These are phyloP conservation scores for Pythium aquatile DNA, from an alignment of 352 stramenopile genomes.

Conservation along the genomic window DNA sequence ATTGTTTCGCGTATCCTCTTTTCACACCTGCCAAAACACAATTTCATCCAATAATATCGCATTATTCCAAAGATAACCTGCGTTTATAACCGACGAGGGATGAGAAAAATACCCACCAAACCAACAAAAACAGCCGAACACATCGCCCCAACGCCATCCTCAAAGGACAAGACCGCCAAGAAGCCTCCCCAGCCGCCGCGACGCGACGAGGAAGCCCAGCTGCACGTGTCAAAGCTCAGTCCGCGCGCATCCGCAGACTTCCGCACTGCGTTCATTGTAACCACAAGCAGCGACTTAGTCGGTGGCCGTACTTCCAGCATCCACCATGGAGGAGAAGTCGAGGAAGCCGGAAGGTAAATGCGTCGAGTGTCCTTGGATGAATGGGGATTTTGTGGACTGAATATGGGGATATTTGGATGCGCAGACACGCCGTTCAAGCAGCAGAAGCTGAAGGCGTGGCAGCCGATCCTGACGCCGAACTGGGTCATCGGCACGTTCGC, in stretches of 20 bases:
- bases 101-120: slow-evolving; percentile 7
- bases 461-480: slow-evolving; percentile 96
- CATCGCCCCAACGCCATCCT: slow-evolving; percentile 6
- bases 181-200: neutral
- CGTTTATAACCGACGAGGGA: slow-evolving; percentile 4
- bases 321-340: slow-evolving; percentile 81
- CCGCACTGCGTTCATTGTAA: neutral
- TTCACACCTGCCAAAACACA: neutral
- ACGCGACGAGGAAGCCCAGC: slow-evolving; percentile 27
- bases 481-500: slow-evolving; percentile 95
- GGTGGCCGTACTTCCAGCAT: neutral
- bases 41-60: slow-evolving; percentile 13
- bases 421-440: slow-evolving; percentile 88
- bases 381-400: too few species aligned
- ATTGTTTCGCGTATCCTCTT: slow-evolving; percentile 10
- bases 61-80: slow-evolving; percentile 10
- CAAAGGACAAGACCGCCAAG: slow-evolving; percentile 23
- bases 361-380: too few species aligned
- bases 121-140: slow-evolving; percentile 18
- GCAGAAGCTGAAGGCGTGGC: slow-evolving; percentile 92
- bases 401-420: neutral
- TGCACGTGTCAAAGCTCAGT: neutral
- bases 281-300: neutral
- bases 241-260: neutral
- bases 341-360: slow-evolving; percentile 76